Evolutionary conservation across 2,329 filamentous ascomycete species (phyloP), one percentile per base, ranked within the genome.

Genomic region (Nectriaceae sp.): DNA sequence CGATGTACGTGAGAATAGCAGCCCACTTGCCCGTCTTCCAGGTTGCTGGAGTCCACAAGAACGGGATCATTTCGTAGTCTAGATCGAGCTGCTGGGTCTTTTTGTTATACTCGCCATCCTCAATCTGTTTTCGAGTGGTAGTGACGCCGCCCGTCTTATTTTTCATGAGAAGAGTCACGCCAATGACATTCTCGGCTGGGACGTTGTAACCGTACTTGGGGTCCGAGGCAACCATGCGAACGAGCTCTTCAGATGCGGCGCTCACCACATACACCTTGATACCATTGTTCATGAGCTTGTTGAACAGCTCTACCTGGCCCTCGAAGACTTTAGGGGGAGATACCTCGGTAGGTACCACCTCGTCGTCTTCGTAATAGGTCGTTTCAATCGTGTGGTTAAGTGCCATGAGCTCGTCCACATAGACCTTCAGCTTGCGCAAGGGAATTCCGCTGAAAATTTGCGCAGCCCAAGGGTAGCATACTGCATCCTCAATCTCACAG

Each of bases 401-500:
- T 1, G 72, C 67, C 63, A 77, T 73, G 49, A 78, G 66, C 52
- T 77, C 70, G 53, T 77, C 76, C 2, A 75, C 70, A 53, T 74
- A 72, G 49, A 67, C 70, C 60, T 74, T 75, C 29, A 76, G 67
- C 50, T 76, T 68, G 43, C 72, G 66, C 45, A 79, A 65, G 1
- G 72, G 65, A 26, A 75, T 59, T 21, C 71, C 73, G 35, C 66
- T 65, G 42, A 70, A 75, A 47, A 73, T 63, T 49, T 75, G 70
- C 1, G 70, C 71, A 10, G 65, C 66, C 61, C 70, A 75, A 0
- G 71, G 71, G 51, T 75, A 75, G 62, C 73, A 75, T 16, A 75
- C 38, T 11, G 64, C 56, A 19, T 70, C 66, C 42, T 73, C 70
- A 22, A 75, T 52, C 2, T 70, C 71, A 55, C 72, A 75, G 10